Evolutionary conservation across 2,329 filamentous ascomycete species (phyloP).

Genomic region (Fusarium austroafricanum): DNA sequence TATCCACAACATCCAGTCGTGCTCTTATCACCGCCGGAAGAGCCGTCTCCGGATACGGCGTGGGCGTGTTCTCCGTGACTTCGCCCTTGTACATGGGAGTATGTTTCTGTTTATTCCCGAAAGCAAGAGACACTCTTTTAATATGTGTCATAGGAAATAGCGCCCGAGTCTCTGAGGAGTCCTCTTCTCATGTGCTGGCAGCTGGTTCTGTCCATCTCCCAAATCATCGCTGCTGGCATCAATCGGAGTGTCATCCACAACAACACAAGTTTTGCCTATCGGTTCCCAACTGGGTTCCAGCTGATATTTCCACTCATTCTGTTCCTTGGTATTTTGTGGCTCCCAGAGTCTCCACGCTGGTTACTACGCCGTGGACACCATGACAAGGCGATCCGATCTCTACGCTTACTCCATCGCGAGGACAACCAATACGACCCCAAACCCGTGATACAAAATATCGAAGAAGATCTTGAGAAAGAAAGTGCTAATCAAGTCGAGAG

Average conservation of each 20-base stretch:
- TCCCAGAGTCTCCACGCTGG: conserved; percentile 49
- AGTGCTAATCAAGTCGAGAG: conserved; percentile 46
- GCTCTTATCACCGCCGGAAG: conserved; percentile 42
- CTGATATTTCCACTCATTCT: conserved; percentile 44
- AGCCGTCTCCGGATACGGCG: conserved; percentile 41
- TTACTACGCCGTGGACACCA: conserved; percentile 53
- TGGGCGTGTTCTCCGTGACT: conserved; percentile 54
- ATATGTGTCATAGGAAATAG: conserved; percentile 40
- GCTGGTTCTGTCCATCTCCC: conserved; percentile 52
- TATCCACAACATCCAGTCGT: conserved; percentile 40
- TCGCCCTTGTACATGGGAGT: conserved; percentile 53
- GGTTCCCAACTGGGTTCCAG: conserved; percentile 50
- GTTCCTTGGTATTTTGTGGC: conserved; percentile 37
- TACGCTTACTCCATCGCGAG: conserved; percentile 57
- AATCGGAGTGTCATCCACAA: conserved; percentile 47
- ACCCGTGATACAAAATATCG: conserved; percentile 55
- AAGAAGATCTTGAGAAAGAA: conserved; percentile 56
- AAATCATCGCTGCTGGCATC: conserved; percentile 52
- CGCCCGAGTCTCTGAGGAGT: conserved; percentile 49
- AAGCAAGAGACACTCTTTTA: neutral
- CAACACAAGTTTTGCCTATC: conserved; percentile 48
- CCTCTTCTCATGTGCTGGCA: conserved; percentile 56
- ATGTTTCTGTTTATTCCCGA: conserved; percentile 7
- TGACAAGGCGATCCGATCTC: conserved; percentile 54
- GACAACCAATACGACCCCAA: conserved; percentile 53